Evolutionary conservation across 768 basidiomycete species (phyloP), one percentile per base, ranked within the genome.

Genomic region (Stropharia rugosoannulata): DNA sequence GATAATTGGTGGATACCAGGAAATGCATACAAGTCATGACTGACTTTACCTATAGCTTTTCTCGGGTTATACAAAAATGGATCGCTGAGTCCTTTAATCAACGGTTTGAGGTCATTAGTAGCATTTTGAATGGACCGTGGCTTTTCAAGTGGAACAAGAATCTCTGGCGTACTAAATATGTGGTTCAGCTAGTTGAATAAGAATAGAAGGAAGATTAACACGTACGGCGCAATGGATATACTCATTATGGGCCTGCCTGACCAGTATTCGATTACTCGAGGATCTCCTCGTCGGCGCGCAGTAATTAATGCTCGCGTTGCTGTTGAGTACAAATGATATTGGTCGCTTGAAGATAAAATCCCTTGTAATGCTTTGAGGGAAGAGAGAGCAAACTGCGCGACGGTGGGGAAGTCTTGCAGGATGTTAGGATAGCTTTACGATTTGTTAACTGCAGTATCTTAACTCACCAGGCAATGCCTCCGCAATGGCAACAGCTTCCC

Each of bases 11-110:
- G 16, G 18, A 45, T 11, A 49, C 16, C 8, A 43, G 50, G 8
- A 19, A 19, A 12, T 22, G 39, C 35, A 29, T 9, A 27, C 19
- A 35, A 32, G 10, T 37, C 11, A 43, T 40, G 9, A 59, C 76
- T 64, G 41, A 91, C 89, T 77, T 86, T 85, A 13, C 77, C 76
- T 29, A 77, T 73, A 6, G 80, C 70, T 65, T 81, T 85, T 55
- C 95, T 78, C 2, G 96, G 96, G 68, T 98, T 95, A 68, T 97
- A 97, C 55, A 98, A 73, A 72, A 98, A 98, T 1, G 91, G 88
- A 67, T 95, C 90, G 18, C 79, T 82, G 29, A 76, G 74, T 3
- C 85, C 85, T 41, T 77, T 73, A 3, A 88, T 70, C 46, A 87
- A 75, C 2, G 85, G 78, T 25, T 71, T 73, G 3, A 75, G 65